Conservation (phyloP, 495 filamentous ascomycete species). For the Neurospora sp. region DNA sequence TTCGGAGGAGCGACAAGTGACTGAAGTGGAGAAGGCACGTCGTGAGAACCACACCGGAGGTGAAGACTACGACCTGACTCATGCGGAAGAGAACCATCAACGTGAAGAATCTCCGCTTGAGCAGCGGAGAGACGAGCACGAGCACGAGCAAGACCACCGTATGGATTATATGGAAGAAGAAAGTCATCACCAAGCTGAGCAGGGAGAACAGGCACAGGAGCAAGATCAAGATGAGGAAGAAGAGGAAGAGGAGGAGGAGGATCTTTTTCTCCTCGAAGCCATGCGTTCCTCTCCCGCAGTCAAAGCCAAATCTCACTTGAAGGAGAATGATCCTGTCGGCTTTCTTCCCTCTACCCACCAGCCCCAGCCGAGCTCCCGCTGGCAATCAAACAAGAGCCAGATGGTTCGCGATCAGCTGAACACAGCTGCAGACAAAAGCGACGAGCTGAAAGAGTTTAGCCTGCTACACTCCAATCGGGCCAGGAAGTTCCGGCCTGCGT, state of each 20-base stretch:
- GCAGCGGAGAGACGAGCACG: slow-evolving; percentile 1
- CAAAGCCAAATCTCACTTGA: not conserved
- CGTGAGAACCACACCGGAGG: not conserved
- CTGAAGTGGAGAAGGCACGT: not conserved
- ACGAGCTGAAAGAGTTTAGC: not conserved
- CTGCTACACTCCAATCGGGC: not conserved
- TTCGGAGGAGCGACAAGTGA: not conserved
- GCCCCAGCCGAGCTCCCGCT: not conserved
- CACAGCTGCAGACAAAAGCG: not conserved
- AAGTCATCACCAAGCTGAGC: not conserved
- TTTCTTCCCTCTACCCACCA: not conserved
- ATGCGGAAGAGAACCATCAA: not conserved
- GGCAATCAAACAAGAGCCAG: not conserved
- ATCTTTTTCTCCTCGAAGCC: slow-evolving; percentile 39
- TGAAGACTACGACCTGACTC: not conserved
- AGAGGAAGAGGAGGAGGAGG: slow-evolving; percentile 28
- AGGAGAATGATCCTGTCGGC: not conserved
- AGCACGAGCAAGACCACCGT: not conserved
- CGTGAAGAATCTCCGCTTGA: not conserved
- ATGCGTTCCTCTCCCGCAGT: slow-evolving; percentile 12
- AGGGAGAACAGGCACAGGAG: slow-evolving; percentile 1
- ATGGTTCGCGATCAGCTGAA: not conserved
- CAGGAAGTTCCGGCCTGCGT: slow-evolving; percentile 3
- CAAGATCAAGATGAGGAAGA: slow-evolving; percentile 9
- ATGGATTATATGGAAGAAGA: not conserved